Evolutionary conservation across 257 asterid genomes (phyloP).

Genomic region (Nicotiana undulata): DNA sequence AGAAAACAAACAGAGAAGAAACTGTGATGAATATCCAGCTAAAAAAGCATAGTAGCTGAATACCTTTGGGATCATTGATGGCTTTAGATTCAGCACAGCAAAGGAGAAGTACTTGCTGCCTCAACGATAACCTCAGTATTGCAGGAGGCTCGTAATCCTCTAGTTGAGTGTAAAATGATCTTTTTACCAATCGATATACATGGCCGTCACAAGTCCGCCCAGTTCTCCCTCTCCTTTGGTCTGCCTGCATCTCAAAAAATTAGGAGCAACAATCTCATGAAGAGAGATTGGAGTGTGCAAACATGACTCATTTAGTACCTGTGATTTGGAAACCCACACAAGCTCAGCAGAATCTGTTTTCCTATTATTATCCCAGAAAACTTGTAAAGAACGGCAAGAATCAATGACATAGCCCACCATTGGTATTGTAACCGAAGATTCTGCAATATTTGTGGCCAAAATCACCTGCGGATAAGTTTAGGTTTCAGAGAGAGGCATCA

Average conservation of each 20-base stretch:
- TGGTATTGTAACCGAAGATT: conserved; percentile 98
- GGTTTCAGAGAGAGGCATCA: neutral
- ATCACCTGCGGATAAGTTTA: conserved; percentile 51
- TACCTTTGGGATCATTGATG: conserved; percentile 90
- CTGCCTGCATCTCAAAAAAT: conserved; percentile 50
- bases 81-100: conserved; percentile 88
- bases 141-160: conserved; percentile 84
- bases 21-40: neutral
- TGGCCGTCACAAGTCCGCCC: conserved; percentile 94
- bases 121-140: conserved; percentile 62
- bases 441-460: conserved; percentile 95
- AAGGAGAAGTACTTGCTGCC: conserved; percentile 74
- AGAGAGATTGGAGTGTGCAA: conserved; percentile 1
- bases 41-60: conserved; percentile 5
- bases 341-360: conserved; percentile 74
- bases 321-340: conserved; percentile 95
- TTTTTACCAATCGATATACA: conserved; percentile 77
- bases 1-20: neutral
- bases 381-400: conserved; percentile 97
- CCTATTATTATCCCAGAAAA: conserved; percentile 67
- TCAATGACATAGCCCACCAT: conserved; percentile 92
- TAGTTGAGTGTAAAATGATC: conserved; percentile 59
- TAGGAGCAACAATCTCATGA: conserved; percentile 8
- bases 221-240: conserved; percentile 92
- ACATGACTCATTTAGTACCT: conserved; percentile 40